Conservation (phyloP, 345 rosid genomes). For the Psidium friedrichsthalianum region DNA sequence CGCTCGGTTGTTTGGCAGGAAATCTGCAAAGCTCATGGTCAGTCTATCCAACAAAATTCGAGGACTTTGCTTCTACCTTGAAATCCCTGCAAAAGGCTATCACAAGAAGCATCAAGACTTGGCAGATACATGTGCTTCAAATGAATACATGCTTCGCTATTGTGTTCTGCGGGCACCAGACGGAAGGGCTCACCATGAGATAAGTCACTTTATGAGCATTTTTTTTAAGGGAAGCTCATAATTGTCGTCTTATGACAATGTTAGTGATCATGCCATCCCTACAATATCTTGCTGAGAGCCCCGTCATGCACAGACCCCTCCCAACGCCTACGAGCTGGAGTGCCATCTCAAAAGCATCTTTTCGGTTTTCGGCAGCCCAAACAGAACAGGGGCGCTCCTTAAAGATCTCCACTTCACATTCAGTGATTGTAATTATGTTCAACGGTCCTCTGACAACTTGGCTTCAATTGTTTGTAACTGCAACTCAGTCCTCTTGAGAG, state of each 20-base stretch:
- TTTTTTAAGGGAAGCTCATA: background rate
- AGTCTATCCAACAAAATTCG: conserved; percentile 63
- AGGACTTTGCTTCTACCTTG: conserved; percentile 62
- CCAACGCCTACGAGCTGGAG: background rate
- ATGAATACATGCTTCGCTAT: conserved; percentile 75
- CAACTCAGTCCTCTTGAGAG: background rate
- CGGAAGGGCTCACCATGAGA: background rate
- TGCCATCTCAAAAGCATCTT: too few species aligned
- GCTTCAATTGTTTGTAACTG: background rate
- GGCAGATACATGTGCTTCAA: conserved; percentile 84
- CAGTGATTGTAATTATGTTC: background rate
- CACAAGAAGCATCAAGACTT: conserved; percentile 82
- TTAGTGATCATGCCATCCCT: background rate
- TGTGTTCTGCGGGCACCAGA: conserved; percentile 43
- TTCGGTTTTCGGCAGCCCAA: too few species aligned
- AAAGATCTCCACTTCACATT: background rate
- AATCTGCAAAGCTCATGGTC: conserved; percentile 80
- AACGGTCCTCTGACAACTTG: background rate
- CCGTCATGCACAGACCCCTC: background rate
- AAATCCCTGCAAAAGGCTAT: conserved; percentile 80
- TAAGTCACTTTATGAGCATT: background rate
- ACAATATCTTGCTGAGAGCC: background rate
- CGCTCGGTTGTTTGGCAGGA: conserved; percentile 33
- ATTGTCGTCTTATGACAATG: background rate
- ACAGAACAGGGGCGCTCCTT: background rate